Base-by-base conservation (phyloP, 1,139 yeast genomes). In the Scheffersomyces segobiensis region DNA sequence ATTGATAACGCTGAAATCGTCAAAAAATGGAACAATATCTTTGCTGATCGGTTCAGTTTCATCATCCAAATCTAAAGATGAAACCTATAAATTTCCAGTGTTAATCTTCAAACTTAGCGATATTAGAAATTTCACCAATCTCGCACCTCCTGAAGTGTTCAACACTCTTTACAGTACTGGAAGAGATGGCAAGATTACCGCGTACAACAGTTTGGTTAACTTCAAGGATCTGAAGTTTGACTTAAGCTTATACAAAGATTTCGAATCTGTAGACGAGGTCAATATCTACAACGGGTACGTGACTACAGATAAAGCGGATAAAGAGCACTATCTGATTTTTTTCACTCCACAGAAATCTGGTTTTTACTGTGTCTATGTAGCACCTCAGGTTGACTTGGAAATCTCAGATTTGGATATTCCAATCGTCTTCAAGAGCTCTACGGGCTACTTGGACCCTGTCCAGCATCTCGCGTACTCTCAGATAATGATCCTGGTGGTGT, bases 291-390 rank as follows among this genome's bases (percentile, higher is more conserved):
- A 61, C 51, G 63, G 56, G 19, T 60, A 59, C 51, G 17, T 63
- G 24, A 53, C 56, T 20, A 51, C 57, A 49, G 62, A 51, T 1
- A 55, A 55, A 21, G 56, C 54, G 3, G 63, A 61, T 5, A 24
- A 24, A n/a, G 55, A 55, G 5, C 55, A 60, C 24, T 56, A 53
- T 17, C 57, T 59, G 46, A 59, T 63, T 10, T 52, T 49, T 0
- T 68, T 69, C 52, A 52, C 60, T 1, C 70, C 73, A 5, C 60
- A 67, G 3, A 62, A 68, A 24, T 63, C 76, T 0, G 81, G 81
- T 1, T 59, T 69, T 19, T 77, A 77, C 59, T 77, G 81, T 66
- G 72, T 73, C 21, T 77, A 75, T 59, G 63, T 72, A 53, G 77
- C 76, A 3, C 71, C 72, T 6, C 71, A 73, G 12, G 24, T 55